Conservation (phyloP, 1,139 yeast species). For the Wickerhamiella infanticola region DNA sequence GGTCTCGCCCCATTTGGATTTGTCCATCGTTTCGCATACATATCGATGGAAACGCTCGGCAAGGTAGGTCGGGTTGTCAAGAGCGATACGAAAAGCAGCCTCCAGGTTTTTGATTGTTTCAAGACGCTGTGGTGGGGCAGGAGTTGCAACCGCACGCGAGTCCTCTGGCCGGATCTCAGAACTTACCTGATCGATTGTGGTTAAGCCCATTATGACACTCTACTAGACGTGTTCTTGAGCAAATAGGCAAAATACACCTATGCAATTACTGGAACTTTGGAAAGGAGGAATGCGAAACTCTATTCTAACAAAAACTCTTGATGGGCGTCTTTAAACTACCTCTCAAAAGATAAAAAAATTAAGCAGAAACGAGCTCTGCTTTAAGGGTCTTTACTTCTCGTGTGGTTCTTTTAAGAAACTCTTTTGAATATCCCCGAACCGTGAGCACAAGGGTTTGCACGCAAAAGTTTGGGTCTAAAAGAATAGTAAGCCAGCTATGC, state of each 20-base stretch:
- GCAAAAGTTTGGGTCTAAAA: too few relatives aligned
- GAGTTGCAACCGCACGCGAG: neutral
- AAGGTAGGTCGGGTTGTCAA: neutral
- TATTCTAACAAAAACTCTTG: neutral
- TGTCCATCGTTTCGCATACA: constrained; percentile 5
- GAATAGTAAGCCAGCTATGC: too few relatives aligned
- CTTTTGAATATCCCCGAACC: too few relatives aligned
- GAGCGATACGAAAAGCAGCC: neutral
- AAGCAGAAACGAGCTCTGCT: too few relatives aligned
- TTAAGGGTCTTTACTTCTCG: too few relatives aligned
- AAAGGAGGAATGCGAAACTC: neutral
- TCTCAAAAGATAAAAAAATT: too few relatives aligned
- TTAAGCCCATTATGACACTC: neutral
- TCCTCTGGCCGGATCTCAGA: neutral
- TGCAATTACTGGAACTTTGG: neutral
- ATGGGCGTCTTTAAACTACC: neutral
- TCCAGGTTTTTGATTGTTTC: neutral
- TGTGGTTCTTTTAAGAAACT: too few relatives aligned
- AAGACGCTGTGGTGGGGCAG: neutral
- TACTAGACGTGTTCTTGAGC: too few relatives aligned
- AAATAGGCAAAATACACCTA: neutral
- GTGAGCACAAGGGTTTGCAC: too few relatives aligned
- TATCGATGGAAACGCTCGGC: constrained; percentile 1
- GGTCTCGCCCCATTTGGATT: constrained; percentile 12
- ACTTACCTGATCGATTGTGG: neutral